Evolutionary conservation across 306 rosid species (phyloP), one percentile per base, ranked within the genome.

Genomic region (Cicer chorassanicum): DNA sequence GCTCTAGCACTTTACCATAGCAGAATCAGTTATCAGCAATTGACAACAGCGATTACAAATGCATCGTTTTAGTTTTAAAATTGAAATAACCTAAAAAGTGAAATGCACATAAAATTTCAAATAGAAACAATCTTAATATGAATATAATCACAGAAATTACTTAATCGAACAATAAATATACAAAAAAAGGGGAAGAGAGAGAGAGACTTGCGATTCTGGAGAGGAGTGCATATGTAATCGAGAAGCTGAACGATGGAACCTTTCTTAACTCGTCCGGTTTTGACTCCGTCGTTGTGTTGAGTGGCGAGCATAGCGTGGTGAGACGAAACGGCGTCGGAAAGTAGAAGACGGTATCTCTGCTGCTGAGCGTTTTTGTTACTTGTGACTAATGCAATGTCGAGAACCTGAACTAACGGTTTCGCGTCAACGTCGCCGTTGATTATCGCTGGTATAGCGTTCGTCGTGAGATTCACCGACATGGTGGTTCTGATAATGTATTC

Each of bases 221-320:
- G 34, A 36, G 48, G 41, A 84, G 81, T 81, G 86, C 93, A 90
- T 3, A 92, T 85, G 55, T 94, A 94, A 45, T 94, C 99, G 74
- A 87, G 81, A 76, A 94, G 86, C 88, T 94, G 99, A 65, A 94
- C 80, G 45, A 94, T 83, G 40, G 99, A 92, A 65, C 99, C 96
- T 65, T 73, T 83, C 87, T 78, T 84, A 50, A 94, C 83, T 59
- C 56, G 84, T 24, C 88, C 89, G 72, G 85, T 70, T 77, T 53
- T 82, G 73, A 94, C 74, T 18, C 81, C 78, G 70, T 85, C 91
- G 66, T 89, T 90, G 77, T 90, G 97, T 83, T 92, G 99, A 63
- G 88, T 81, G 1, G 95, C 95, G 46, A 92, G 82, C 96, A 92
- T 87, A 36, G 96, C 97, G 19, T 87, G 86, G 78, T 87, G 90